phyloP scores from a whole-genome alignment of 1,139 yeast genomes.

The Pichia sp. region DNA sequence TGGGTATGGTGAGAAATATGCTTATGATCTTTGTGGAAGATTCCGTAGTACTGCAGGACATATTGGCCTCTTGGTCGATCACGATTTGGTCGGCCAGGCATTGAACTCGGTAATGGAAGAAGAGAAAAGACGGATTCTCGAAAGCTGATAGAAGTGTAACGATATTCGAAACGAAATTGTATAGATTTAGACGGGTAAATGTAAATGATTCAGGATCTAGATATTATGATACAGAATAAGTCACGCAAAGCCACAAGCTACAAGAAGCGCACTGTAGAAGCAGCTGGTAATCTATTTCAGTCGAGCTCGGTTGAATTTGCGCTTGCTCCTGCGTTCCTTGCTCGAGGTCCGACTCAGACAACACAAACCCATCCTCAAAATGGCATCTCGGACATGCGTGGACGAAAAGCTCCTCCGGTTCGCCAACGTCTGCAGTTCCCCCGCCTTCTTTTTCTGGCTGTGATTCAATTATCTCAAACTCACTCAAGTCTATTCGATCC shows the following conservation, averaged over 20 bases:
- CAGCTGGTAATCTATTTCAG: conserved; percentile 47
- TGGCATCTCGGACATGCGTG: conserved; percentile 75
- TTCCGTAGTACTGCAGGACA: conserved; percentile 68
- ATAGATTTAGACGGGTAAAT: background rate
- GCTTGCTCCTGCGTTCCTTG: conserved; percentile 35
- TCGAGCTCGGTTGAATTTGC: conserved; percentile 16
- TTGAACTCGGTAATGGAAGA: conserved; percentile 55
- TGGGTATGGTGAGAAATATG: conserved; percentile 31
- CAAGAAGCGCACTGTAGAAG: conserved; percentile 77
- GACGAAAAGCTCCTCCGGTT: conserved; percentile 36
- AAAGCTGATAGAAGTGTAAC: background rate
- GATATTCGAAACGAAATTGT: background rate
- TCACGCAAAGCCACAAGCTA: conserved; percentile 77
- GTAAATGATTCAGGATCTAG: background rate
- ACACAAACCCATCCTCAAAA: conserved; percentile 46
- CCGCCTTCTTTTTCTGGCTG: background rate
- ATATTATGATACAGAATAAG: conserved; percentile 35
- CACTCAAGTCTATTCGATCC: conserved; percentile 36
- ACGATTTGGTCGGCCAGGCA: conserved; percentile 67
- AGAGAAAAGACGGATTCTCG: conserved; percentile 31
- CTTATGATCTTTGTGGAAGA: conserved; percentile 64
- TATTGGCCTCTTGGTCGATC: conserved; percentile 71
- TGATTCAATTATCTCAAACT: conserved; percentile 25
- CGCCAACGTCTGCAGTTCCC: conserved; percentile 15
- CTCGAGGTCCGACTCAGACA: conserved; percentile 59